Conservation (phyloP, 1,139 yeast genomes). For the Candida labiduridarum region DNA sequence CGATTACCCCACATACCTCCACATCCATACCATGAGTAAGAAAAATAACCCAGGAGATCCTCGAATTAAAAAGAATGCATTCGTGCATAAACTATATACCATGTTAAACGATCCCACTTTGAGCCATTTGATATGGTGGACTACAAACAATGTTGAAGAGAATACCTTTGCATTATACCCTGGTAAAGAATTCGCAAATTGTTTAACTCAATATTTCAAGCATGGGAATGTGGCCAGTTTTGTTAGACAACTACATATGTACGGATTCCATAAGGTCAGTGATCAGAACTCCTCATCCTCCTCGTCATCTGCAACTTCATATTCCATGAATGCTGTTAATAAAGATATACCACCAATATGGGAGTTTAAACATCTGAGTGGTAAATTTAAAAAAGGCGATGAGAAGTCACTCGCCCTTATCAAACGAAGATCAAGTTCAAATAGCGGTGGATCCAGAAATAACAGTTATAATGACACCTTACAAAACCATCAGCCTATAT, state of each 20-base stretch:
- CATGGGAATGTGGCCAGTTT: conserved; percentile 52
- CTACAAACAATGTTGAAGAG: conserved; percentile 54
- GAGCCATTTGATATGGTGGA: conserved; percentile 72
- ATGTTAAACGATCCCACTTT: conserved; percentile 60
- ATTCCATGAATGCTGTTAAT: conserved; percentile 16
- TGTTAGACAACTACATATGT: conserved; percentile 52
- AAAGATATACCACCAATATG: conserved; percentile 50
- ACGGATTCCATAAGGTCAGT: conserved; percentile 56
- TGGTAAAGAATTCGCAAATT: conserved; percentile 47
- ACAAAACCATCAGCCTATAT: conserved; percentile 10
- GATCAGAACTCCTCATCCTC: conserved; percentile 25
- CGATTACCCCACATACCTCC: background rate
- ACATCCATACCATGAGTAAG: conserved; percentile 19
- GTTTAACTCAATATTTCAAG: conserved; percentile 46
- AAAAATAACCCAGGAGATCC: conserved; percentile 21
- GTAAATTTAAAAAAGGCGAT: conserved; percentile 76
- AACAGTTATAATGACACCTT: conserved; percentile 16
- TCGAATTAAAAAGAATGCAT: conserved; percentile 58
- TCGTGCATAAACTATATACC: conserved; percentile 62
- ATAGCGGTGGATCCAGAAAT: conserved; percentile 21
- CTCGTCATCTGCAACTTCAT: background rate
- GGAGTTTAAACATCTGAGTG: conserved; percentile 89
- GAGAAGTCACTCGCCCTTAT: conserved; percentile 64
- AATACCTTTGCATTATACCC: conserved; percentile 68
- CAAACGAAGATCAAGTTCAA: conserved; percentile 60